Evolutionary conservation across 371 early-diverging fungal genomes (phyloP), one percentile per base, ranked within the genome.

Genomic region (Mortierella sp.): DNA sequence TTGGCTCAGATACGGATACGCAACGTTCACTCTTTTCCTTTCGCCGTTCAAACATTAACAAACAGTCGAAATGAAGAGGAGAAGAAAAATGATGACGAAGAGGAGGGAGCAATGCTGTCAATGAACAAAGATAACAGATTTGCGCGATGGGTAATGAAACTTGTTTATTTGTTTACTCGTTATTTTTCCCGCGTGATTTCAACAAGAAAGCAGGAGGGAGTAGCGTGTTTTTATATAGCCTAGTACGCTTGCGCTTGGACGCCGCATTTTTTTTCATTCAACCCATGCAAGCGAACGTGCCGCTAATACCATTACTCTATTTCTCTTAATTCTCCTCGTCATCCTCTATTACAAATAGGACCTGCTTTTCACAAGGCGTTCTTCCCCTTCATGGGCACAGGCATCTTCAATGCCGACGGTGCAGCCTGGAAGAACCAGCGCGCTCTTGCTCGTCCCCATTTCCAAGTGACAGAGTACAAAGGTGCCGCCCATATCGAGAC

Each of bases 351-450:
- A 38, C 42, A 13, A 21, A 52, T 77, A 85, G 87, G 87, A 14
- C 83, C 87, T 16, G 80, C 50, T 3, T 82, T 86, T 80, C 87
- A 86, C 76, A 77, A 55, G 48, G 80, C 87, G 1, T 80, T 86
- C 76, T 86, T 54, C 80, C 80, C 87, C 1, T 86, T 86, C 79
- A 80, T 86, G 87, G 87, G 87, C 71, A 86, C 87, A 38, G 87
- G 87, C 13, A 86, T 86, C 74, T 86, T 86, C 74, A 86, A 86
- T 68, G 78, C 87, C 42, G 87, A 86, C 52, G 87, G 87, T 11
- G 80, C 87, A 3, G 83, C 87, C 1, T 86, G 87, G 87, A 86
- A 86, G 78, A 86, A 86, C 72, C 87, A 86, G 73, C 80, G 87
- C 24, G 87, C 87, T 7, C 63, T 86, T 9, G 87, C 87, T 42